Evolutionary conservation across 2,329 filamentous ascomycete species (phyloP).

Genomic region (Pyrenophora teres): DNA sequence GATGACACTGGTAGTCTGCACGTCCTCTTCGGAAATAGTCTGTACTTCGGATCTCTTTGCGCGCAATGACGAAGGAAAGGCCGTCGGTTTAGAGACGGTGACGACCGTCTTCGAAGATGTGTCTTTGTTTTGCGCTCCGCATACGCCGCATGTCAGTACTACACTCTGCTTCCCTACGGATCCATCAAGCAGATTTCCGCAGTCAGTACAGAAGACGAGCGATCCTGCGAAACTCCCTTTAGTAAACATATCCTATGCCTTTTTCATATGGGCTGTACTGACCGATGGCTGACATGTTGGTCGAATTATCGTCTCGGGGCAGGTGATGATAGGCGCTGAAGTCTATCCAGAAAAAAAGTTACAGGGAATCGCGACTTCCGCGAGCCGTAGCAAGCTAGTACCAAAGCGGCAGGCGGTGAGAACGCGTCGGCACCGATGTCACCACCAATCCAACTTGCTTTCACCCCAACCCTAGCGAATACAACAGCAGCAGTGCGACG

Average conservation of each 20-base stretch:
- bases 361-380: slow-evolving; percentile 24
- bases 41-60: slow-evolving; percentile 87
- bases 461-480: slow-evolving; percentile 1
- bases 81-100: slow-evolving; percentile 83
- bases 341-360: slow-evolving; percentile 26
- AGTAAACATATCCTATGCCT: neutral
- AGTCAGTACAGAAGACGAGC: slow-evolving; percentile 89
- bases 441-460: slow-evolving; percentile 8
- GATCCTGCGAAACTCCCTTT: neutral
- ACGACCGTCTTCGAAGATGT: slow-evolving; percentile 69
- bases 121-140: slow-evolving; percentile 65
- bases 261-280: slow-evolving; percentile 50
- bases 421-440: slow-evolving; percentile 20
- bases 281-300: slow-evolving; percentile 81
- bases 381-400: slow-evolving; percentile 17
- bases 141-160: slow-evolving; percentile 81
- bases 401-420: slow-evolving; percentile 34
- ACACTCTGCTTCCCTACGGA: slow-evolving; percentile 77
- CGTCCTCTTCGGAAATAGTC: slow-evolving; percentile 75
- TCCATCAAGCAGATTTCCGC: slow-evolving; percentile 84
- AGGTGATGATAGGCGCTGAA: slow-evolving; percentile 1
- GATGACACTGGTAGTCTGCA: slow-evolving; percentile 73
- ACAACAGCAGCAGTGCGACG: neutral
- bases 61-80: slow-evolving; percentile 88
- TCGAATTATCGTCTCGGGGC: slow-evolving; percentile 2